Percentiles rank a stretch among this genome's conserved stretches.
phyloP scores from a whole-genome alignment of 2,329 filamentous ascomycete species.

The Aspergillus vadensis region DNA sequence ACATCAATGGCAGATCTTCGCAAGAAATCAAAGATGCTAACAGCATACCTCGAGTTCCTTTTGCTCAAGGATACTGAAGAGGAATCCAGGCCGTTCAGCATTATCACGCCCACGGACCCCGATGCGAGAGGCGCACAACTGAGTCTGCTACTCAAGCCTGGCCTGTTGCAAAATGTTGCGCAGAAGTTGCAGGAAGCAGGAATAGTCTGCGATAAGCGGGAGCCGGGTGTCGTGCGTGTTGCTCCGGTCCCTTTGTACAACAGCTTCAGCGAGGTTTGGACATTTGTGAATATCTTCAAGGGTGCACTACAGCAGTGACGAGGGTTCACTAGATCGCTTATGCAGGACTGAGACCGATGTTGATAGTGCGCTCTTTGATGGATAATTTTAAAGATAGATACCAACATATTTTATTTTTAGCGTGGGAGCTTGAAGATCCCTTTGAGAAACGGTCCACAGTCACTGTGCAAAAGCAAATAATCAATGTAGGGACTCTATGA shows the following conservation, averaged over 20 bases:
- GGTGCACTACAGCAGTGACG: slow-evolving; percentile 26
- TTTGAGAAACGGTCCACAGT: no score
- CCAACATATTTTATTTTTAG: not conserved
- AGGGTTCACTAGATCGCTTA: not conserved
- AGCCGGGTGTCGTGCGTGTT: slow-evolving; percentile 79
- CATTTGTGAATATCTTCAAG: slow-evolving; percentile 50
- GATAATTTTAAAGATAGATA: not conserved
- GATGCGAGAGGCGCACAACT: slow-evolving; percentile 73
- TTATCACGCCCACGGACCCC: slow-evolving; percentile 70
- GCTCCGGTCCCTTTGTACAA: slow-evolving; percentile 84
- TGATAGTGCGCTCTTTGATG: not conserved
- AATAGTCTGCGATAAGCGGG: slow-evolving; percentile 78
- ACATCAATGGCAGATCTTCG: slow-evolving; percentile 69
- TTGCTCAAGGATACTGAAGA: slow-evolving; percentile 49
- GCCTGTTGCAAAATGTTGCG: slow-evolving; percentile 69
- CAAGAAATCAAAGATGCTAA: slow-evolving; percentile 70
- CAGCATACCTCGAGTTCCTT: slow-evolving; percentile 72
- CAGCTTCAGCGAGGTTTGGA: slow-evolving; percentile 70
- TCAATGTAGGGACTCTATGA: not conserved
- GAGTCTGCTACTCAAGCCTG: slow-evolving; percentile 69
- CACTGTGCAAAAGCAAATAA: not conserved
- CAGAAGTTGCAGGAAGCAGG: slow-evolving; percentile 66
- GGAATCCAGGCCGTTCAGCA: slow-evolving; percentile 51
- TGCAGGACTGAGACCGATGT: no score
- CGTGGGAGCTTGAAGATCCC: not conserved